phyloP scores from a whole-genome alignment of 495 filamentous ascomycete genomes.

The Penicillium canescens region DNA sequence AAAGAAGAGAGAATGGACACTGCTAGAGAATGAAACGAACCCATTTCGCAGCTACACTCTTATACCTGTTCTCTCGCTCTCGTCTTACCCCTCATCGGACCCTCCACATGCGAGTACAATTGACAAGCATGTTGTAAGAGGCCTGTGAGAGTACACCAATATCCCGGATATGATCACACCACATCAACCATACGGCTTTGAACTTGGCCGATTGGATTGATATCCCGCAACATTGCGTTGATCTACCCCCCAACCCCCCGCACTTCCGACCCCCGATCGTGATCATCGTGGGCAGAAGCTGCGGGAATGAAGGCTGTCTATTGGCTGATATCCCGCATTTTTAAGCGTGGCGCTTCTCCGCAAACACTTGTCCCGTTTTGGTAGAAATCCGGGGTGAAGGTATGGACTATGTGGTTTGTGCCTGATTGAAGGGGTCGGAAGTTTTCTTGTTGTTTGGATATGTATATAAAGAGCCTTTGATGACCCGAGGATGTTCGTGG shows the following conservation, averaged over 20 bases:
- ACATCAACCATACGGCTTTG: background rate
- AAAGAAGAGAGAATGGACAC: background rate
- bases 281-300: background rate
- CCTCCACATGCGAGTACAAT: background rate
- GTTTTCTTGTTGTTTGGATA: background rate
- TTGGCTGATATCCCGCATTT: conserved; percentile 13
- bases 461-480: conserved; percentile 1
- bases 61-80: background rate
- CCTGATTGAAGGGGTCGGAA: background rate
- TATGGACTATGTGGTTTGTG: background rate
- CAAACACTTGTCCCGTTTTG: conserved; percentile 2
- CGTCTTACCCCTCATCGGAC: background rate
- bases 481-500: background rate
- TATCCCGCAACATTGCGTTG: background rate
- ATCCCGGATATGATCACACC: too few relatives aligned
- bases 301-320: conserved; percentile 3
- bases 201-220: background rate
- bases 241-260: conserved; percentile 1
- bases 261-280: background rate
- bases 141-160: too few relatives aligned
- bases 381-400: conserved; percentile 11
- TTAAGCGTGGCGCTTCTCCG: background rate
- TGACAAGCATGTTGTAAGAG: too few relatives aligned
- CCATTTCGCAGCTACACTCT: background rate
- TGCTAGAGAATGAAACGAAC: background rate